Evolutionary conservation across 208 protist genomes (phyloP).

Genomic region (Naegleria gruberi): DNA sequence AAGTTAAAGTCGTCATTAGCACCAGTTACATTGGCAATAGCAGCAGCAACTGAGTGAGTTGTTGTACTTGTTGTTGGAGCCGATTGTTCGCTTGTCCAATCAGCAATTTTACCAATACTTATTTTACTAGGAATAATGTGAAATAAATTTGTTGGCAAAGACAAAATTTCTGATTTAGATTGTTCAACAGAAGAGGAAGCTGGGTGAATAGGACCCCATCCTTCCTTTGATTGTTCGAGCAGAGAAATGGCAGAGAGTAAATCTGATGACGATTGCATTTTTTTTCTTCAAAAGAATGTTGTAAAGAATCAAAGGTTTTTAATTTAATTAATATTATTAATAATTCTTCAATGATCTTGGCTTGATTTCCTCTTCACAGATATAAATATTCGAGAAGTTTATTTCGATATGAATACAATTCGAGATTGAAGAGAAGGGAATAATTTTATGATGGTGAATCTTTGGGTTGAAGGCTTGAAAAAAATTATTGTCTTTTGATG

Average conservation of each 20-base stretch:
- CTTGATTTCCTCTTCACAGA: too few relatives aligned
- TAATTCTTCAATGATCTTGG: too few relatives aligned
- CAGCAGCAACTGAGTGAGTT: not conserved
- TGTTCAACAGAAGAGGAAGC: not conserved
- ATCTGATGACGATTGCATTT: not conserved
- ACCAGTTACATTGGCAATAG: not conserved
- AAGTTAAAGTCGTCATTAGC: not conserved
- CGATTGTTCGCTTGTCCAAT: not conserved
- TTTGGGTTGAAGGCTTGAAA: too few relatives aligned
- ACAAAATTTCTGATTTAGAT: not conserved
- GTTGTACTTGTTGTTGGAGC: not conserved
- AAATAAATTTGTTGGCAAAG: not conserved
- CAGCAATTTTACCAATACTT: not conserved
- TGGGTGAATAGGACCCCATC: not conserved
- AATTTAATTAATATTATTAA: too few relatives aligned
- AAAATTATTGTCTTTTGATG: too few relatives aligned
- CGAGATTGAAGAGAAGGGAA: too few relatives aligned
- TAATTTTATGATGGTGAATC: too few relatives aligned
- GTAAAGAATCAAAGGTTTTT: too few relatives aligned
- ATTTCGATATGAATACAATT: too few relatives aligned
- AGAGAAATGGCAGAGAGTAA: not conserved
- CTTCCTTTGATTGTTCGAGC: not conserved
- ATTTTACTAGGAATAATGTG: not conserved
- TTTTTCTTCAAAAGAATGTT: too few relatives aligned
- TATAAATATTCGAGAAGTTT: too few relatives aligned